phyloP scores from a whole-genome alignment of 2,329 filamentous ascomycete species.

The Fusarium transvaalense region DNA sequence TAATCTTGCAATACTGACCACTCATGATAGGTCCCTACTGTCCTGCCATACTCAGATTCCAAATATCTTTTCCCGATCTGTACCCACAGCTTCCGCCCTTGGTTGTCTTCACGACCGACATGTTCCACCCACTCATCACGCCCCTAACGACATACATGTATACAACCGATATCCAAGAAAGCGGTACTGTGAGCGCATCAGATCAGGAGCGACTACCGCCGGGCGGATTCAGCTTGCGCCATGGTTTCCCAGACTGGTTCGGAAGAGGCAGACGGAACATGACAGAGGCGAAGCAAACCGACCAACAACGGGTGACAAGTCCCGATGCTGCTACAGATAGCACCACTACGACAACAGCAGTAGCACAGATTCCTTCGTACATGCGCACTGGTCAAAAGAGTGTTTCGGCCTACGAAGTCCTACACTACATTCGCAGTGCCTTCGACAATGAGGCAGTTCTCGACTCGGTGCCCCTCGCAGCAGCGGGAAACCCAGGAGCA shows the following conservation, averaged over 20 bases:
- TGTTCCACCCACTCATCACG: constrained; percentile 94
- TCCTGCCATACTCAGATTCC: constrained; percentile 87
- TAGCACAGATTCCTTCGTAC: constrained; percentile 53
- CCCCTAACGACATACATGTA: constrained; percentile 96
- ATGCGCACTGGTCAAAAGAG: constrained; percentile 58
- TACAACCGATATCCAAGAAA: constrained; percentile 80
- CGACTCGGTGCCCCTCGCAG: constrained; percentile 82
- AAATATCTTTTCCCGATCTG: constrained; percentile 84
- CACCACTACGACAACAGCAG: constrained; percentile 50
- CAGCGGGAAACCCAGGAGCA: constrained; percentile 88
- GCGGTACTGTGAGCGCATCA: constrained; percentile 83
- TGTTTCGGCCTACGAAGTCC: constrained; percentile 73
- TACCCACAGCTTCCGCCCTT: constrained; percentile 86
- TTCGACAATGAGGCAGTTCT: constrained; percentile 84
- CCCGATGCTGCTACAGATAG: constrained; percentile 44
- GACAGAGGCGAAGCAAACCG: constrained; percentile 55
- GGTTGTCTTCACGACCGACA: constrained; percentile 89
- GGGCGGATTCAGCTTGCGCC: constrained; percentile 88
- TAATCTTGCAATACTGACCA: neutral
- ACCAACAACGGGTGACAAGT: constrained; percentile 53
- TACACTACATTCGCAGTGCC: constrained; percentile 84
- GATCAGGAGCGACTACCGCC: constrained; percentile 87
- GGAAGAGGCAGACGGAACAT: constrained; percentile 65
- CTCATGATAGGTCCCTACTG: constrained; percentile 81
- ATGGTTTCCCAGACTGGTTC: constrained; percentile 94